Base-by-base conservation (phyloP, 345 rosid genomes). In the Theobroma cacao region DNA sequence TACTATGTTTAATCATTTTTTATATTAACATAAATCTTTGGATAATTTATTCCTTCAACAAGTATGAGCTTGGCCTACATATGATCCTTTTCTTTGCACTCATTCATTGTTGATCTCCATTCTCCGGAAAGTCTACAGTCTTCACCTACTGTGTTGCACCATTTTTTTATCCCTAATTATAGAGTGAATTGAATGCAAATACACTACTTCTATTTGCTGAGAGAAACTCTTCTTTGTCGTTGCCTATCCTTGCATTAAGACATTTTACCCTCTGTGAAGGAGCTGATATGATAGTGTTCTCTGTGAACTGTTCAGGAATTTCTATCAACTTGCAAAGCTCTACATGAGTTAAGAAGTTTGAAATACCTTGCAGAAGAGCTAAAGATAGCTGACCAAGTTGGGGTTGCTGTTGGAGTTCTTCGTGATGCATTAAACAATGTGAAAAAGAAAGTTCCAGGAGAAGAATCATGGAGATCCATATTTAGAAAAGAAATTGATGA, bases 271-370 rank as follows among this genome's bases (percentile, higher is more conserved):
- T 55, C 58, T 4, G 0, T 50, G 45, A 11, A 34, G n/a, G 28
- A 26, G 22, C 59, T 65, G 64, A n/a, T 60, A 12, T 20, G 40
- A 66, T 70, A 40, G 53, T 77, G 58, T 24, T 70, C 26, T 62
- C 62, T 34, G 48, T 76, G 47, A 62, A 14, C 10, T 43, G 61
- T 84, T 34, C 84, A 92, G 97, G 98, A 90, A 38, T 93, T 86
- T 66, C 45, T 90, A 61, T 82, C 85, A 43, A 80, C 88, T 78
- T 74, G 88, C 84, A 82, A 80, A 84, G 90, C 88, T 36, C 75
- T 92, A 34, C 93, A 93, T 78, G 92, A 90, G 80, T 82, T 93
- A 63, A 89, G 83, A 78, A 87, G 95, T 80, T 87, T 84, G 82
- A 87, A 79, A 69, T 79, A 87, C 82, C 80, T 83, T 0, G 98